These are phyloP conservation scores for Smittium culicis DNA, from an alignment of 371 early-diverging fungal genomes.

Conservation along the genomic window DNA sequence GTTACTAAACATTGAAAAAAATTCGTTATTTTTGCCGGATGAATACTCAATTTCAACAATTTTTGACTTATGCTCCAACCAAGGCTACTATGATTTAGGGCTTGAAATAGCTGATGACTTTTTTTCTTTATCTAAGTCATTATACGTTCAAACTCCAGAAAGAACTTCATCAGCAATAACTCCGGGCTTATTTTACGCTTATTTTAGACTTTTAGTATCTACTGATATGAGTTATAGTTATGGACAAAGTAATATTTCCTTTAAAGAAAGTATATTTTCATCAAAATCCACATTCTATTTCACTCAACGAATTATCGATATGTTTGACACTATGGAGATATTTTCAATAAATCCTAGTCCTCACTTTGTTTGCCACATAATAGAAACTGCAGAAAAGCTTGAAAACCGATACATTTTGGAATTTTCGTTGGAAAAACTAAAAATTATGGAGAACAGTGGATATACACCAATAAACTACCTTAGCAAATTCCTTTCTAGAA, in stretches of 20 bases:
- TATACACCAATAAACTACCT: not conserved
- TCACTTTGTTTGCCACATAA: not conserved
- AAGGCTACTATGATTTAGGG: not conserved
- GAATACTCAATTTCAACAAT: not conserved
- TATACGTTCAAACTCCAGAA: not conserved
- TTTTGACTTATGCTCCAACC: not conserved
- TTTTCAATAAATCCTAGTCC: not conserved
- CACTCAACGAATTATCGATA: not conserved
- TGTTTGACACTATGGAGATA: not conserved
- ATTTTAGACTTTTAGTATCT: not conserved
- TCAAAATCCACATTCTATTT: no score
- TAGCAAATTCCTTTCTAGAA: not conserved
- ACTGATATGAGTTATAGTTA: not conserved
- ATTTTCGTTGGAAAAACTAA: not conserved
- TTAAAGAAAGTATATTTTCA: no score
- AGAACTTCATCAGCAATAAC: not conserved
- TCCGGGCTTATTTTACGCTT: not conserved
- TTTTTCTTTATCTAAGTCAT: not conserved
- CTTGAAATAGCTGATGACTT: not conserved
- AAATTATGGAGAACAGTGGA: not conserved
- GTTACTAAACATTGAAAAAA: not conserved
- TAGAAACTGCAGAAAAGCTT: not conserved
- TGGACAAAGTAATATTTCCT: not conserved
- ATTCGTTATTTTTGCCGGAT: not conserved
- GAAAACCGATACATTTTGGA: not conserved